phyloP scores from a whole-genome alignment of 208 protist species.

The Leishmania tarentolae region DNA sequence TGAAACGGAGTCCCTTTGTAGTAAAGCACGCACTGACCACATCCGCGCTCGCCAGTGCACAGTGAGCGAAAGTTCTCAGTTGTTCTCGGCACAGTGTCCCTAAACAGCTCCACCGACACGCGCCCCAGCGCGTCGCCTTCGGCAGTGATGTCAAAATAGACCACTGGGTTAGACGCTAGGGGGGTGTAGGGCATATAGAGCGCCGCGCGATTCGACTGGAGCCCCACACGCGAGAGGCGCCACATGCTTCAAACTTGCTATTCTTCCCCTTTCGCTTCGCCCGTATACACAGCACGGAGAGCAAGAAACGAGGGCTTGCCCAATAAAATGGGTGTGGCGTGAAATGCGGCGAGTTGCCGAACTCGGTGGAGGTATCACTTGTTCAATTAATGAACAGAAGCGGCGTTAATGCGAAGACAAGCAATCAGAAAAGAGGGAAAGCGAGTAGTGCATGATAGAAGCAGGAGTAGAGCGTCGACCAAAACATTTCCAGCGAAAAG shows the following conservation, averaged over 20 bases:
- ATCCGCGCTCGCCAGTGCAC: constrained; percentile 91
- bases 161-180: constrained; percentile 68
- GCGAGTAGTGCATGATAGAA: background rate
- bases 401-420: background rate
- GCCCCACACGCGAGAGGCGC: constrained; percentile 11
- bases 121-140: constrained; percentile 76
- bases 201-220: constrained; percentile 28
- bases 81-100: constrained; percentile 91
- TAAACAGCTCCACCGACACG: constrained; percentile 93
- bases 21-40: constrained; percentile 62
- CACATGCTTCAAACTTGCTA: constrained; percentile 16
- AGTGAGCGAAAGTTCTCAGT: constrained; percentile 95
- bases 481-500: background rate
- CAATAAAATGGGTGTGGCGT: background rate
- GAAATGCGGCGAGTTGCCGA: background rate
- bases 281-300: background rate
- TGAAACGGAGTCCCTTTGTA: constrained; percentile 96
- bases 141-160: constrained; percentile 87
- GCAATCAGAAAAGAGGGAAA: background rate
- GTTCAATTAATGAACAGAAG: background rate
- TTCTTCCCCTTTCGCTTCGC: no score
- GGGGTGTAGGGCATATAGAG: constrained; percentile 68
- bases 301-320: background rate
- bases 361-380: background rate
- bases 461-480: background rate